phyloP scores from a whole-genome alignment of 192 early-diverging fungal genomes.

The Coemansia sp. region DNA sequence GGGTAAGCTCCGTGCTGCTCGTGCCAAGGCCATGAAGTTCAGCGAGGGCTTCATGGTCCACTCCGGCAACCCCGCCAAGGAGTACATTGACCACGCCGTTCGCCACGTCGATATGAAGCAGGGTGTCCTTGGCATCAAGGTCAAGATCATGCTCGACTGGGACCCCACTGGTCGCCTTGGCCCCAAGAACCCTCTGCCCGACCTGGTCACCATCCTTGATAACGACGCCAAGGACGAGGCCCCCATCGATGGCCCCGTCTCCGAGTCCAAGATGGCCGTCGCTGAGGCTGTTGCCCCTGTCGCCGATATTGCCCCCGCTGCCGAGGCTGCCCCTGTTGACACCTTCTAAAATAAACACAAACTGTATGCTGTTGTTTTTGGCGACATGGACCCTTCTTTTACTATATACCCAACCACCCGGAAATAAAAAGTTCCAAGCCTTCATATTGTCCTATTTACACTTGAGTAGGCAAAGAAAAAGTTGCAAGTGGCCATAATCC shows the following conservation, averaged over 20 bases:
- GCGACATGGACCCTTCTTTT: constrained; percentile 7
- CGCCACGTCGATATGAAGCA: constrained; percentile 98
- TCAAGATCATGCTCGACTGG: constrained; percentile 98
- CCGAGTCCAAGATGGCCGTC: constrained; percentile 55
- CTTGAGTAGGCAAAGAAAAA: too few relatives aligned
- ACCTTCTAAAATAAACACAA: constrained; percentile 40
- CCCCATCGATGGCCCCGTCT: constrained; percentile 64
- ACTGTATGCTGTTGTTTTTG: constrained; percentile 9
- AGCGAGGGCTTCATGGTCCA: constrained; percentile 99
- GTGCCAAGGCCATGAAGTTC: constrained; percentile 99
- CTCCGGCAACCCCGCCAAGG: constrained; percentile 96
- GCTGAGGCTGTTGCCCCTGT: constrained; percentile 23
- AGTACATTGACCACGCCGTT: constrained; percentile 93
- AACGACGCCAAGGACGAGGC: constrained; percentile 84
- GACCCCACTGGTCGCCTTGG: constrained; percentile 92
- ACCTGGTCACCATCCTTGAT: constrained; percentile 86
- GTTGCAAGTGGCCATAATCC: neutral
- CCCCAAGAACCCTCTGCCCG: constrained; percentile 95
- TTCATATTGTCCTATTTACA: neutral
- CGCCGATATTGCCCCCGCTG: constrained; percentile 29
- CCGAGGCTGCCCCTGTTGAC: constrained; percentile 37
- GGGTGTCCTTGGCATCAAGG: constrained; percentile 99
- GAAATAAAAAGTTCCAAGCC: constrained; percentile 9
- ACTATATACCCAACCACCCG: constrained; percentile 1
- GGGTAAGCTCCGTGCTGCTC: constrained; percentile 98